These are phyloP conservation scores for Musa schizocarpa DNA, from an alignment of 176 grass and related monocot genomes.

Conservation along the genomic window DNA sequence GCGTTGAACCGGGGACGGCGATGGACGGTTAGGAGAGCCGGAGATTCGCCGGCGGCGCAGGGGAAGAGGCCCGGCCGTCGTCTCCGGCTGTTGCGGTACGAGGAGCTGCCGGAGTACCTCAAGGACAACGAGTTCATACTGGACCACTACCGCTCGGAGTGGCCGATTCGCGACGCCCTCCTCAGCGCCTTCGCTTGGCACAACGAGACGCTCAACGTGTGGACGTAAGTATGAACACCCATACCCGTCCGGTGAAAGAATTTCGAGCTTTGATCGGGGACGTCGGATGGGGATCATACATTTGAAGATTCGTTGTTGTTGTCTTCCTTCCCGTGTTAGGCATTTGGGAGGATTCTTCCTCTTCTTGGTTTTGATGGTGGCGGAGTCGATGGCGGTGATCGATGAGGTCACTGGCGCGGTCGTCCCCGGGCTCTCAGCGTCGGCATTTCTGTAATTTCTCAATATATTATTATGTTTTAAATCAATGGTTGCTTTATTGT, in stretches of 20 bases:
- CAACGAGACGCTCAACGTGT: constrained; percentile 98
- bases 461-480: not conserved
- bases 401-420: not conserved
- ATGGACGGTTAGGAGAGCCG: not conserved
- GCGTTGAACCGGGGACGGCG: not conserved
- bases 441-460: not conserved
- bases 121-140: constrained; percentile 98
- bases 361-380: constrained; percentile 4
- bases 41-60: not conserved
- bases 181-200: constrained; percentile 98
- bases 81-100: constrained; percentile 49
- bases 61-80: not conserved
- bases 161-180: constrained; percentile 67
- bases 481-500: not conserved
- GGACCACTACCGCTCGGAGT: constrained; percentile 75
- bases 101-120: constrained; percentile 92
- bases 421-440: not conserved
- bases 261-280: not conserved
- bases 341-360: constrained; percentile 19
- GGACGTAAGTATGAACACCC: constrained; percentile 46
- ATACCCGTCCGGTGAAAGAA: not conserved
- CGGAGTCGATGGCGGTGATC: constrained; percentile 2
- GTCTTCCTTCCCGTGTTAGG: not conserved
- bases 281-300: not conserved
- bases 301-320: not conserved